phyloP scores from a whole-genome alignment of 208 protist species.

The Trypanosoma grayi region DNA sequence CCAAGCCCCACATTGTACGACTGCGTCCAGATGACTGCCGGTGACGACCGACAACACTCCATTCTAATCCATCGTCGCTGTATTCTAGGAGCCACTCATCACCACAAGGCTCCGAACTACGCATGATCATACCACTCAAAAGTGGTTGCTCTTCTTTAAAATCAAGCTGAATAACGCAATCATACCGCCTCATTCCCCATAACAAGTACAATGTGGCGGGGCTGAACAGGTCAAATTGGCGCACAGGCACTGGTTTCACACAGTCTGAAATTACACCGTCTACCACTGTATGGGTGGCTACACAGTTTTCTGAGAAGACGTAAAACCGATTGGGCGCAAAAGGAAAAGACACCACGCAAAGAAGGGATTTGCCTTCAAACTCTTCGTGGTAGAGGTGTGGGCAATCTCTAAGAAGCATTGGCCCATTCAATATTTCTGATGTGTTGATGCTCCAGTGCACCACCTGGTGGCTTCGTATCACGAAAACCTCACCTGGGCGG shows the following conservation, averaged over 20 bases:
- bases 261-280: background rate
- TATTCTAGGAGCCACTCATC: constrained; percentile 34
- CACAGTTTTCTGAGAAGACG: constrained; percentile 31
- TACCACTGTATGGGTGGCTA: constrained; percentile 16
- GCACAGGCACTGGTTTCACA: constrained; percentile 12
- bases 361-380: constrained; percentile 23
- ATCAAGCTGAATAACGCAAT: constrained; percentile 27
- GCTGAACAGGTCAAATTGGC: constrained; percentile 26
- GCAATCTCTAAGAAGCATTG: constrained; percentile 19
- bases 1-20: constrained; percentile 23
- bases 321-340: constrained; percentile 25
- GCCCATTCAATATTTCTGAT: constrained; percentile 13
- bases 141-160: constrained; percentile 28
- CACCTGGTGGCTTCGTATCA: constrained; percentile 25
- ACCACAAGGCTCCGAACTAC: constrained; percentile 21
- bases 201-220: constrained; percentile 24
- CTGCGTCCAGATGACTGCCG: constrained; percentile 19
- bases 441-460: constrained; percentile 25
- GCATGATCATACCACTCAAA: constrained; percentile 22
- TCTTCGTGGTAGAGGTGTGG: constrained; percentile 19
- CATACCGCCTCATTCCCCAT: constrained; percentile 26
- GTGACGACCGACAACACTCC: constrained; percentile 27
- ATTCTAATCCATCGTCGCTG: constrained; percentile 39
- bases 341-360: constrained; percentile 31
- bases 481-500: constrained; percentile 25